phyloP scores from a whole-genome alignment of 2,329 filamentous ascomycete genomes.

The Hymenoscyphus linearis region DNA sequence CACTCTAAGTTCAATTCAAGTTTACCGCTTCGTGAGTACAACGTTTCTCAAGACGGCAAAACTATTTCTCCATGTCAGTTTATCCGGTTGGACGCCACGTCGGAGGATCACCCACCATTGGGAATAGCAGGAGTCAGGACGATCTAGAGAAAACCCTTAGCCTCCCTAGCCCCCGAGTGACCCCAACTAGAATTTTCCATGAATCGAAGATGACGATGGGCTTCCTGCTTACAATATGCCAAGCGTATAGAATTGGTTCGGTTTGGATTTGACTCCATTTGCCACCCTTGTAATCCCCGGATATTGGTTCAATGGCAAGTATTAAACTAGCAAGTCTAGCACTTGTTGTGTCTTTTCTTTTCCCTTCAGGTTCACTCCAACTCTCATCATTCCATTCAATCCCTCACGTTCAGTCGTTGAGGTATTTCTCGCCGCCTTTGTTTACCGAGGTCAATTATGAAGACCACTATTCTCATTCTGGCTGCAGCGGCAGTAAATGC shows the following conservation, averaged over 20 bases:
- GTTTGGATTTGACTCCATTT: background rate
- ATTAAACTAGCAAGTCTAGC: background rate
- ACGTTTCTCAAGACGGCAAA: background rate
- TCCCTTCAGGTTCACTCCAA: background rate
- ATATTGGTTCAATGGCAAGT: background rate
- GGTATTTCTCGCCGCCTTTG: background rate
- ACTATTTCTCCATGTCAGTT: background rate
- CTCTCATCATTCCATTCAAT: background rate
- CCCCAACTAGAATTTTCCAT: background rate
- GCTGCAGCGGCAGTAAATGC: background rate
- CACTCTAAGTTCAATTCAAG: background rate
- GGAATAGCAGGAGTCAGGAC: background rate
- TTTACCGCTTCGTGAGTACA: background rate
- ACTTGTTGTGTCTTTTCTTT: background rate
- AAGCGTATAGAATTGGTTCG: background rate
- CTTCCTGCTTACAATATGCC: background rate
- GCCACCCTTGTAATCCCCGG: background rate
- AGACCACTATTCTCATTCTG: background rate
- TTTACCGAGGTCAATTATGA: background rate
- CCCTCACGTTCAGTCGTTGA: background rate
- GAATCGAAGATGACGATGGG: background rate
- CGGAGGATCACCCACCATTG: background rate
- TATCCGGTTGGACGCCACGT: background rate
- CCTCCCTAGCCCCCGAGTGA: background rate
- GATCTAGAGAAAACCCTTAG: no score